phyloP scores from a whole-genome alignment of 2,329 filamentous ascomycete genomes.

The Colletotrichum eleusines region DNA sequence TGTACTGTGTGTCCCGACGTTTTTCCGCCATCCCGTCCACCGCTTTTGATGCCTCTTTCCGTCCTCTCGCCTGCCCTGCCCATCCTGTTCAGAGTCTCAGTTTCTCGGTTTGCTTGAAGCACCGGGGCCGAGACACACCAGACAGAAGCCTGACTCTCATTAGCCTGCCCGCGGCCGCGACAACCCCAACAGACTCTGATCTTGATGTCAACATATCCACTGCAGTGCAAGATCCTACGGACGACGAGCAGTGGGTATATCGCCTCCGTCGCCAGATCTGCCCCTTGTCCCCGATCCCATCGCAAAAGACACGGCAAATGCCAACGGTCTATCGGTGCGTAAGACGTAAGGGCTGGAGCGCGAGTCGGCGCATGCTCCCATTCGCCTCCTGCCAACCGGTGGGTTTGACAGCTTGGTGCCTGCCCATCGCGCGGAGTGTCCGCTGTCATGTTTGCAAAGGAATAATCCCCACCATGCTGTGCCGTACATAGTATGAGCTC shows the following conservation, averaged over 20 bases:
- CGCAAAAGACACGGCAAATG: background rate
- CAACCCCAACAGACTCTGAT: conserved; percentile 2
- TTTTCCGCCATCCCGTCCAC: background rate
- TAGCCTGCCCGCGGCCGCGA: background rate
- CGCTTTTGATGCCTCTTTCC: background rate
- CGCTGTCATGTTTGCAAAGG: background rate
- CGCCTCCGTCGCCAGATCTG: conserved; percentile 15
- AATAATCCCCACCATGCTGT: background rate
- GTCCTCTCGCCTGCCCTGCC: background rate
- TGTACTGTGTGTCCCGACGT: background rate
- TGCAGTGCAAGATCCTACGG: background rate
- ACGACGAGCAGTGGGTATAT: conserved; percentile 25
- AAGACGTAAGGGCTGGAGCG: background rate
- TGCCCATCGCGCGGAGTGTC: background rate
- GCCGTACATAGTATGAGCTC: background rate
- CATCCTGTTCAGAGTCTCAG: background rate
- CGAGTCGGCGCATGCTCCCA: background rate
- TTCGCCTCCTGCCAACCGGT: background rate
- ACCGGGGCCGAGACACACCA: background rate
- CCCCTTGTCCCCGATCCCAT: background rate
- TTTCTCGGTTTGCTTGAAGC: background rate
- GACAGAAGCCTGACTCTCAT: conserved; percentile 3
- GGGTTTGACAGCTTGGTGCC: background rate
- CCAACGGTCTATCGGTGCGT: too few relatives aligned
- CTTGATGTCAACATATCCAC: background rate